Evolutionary conservation across 371 early-diverging fungal species (phyloP).

Genomic region (Mucor plumbeus): DNA sequence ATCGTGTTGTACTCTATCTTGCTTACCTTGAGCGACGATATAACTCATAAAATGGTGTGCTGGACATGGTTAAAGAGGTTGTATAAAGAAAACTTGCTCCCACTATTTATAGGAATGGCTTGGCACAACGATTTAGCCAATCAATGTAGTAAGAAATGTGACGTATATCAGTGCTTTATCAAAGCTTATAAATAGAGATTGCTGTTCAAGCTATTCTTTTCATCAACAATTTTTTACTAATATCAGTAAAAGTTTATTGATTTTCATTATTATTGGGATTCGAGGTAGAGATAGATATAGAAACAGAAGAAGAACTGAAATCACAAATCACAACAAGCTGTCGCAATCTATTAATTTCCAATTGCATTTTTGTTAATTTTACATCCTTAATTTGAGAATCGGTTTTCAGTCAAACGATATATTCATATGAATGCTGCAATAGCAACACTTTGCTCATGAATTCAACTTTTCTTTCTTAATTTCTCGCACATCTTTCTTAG

Average conservation of each 20-base stretch:
- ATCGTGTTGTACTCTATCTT: neutral
- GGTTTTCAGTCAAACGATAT: slow-evolving; percentile 55
- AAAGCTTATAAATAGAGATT: neutral
- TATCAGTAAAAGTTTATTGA: neutral
- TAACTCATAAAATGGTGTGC: slow-evolving; percentile 49
- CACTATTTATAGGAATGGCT: slow-evolving; percentile 31
- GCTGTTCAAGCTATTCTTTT: neutral
- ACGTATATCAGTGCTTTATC: slow-evolving; percentile 1
- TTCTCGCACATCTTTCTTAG: slow-evolving; percentile 7
- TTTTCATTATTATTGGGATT: neutral
- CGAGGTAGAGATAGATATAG: too few relatives aligned
- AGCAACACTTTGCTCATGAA: slow-evolving; percentile 50
- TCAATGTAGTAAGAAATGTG: slow-evolving; percentile 5
- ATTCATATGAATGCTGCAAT: slow-evolving; percentile 55
- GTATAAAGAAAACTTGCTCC: slow-evolving; percentile 7
- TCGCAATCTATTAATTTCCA: slow-evolving; percentile 33
- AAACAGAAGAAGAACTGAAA: neutral
- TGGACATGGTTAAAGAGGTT: slow-evolving; percentile 37
- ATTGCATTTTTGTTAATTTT: slow-evolving; percentile 35
- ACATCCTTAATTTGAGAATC: slow-evolving; percentile 45
- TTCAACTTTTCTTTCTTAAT: slow-evolving; percentile 49
- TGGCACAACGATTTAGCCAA: slow-evolving; percentile 22
- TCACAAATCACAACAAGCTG: neutral
- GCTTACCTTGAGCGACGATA: slow-evolving; percentile 57
- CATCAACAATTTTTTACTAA: too few relatives aligned